Evolutionary conservation across 352 stramenopile genomes (phyloP), one percentile per base, ranked within the genome.

Genomic region (Pythium grandisporangium): DNA sequence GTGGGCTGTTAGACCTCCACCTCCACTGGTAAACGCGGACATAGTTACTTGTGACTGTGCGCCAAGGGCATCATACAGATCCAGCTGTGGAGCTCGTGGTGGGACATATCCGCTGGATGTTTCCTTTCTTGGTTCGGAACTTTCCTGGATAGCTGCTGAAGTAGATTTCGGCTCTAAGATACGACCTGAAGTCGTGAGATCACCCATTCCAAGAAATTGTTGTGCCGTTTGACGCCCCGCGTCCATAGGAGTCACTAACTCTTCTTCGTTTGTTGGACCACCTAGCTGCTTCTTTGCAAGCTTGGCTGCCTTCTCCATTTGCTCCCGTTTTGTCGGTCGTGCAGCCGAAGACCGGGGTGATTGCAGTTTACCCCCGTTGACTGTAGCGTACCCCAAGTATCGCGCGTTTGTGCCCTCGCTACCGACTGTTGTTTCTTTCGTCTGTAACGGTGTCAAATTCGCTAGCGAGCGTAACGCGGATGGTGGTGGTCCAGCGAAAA

Each of bases 41-140:
- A n/a, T n/a, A n/a, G n/a, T n/a, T n/a, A 48, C 30, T 20, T 51
- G 42, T 1, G 49, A 57, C 4, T 30, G 20, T 10, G 49, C 49
- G 13, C 49, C 49, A 4, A 42, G 51, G 1, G 32, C 49, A 17
- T 51, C 27, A 25, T 57, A 57, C 13, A 57, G 19, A 26, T 57
- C 42, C 0, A 51, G 6, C 24, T 57, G 49, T 13, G 27, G 41
- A n/a, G 51, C 35, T 1, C 49, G 42, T 12, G 49, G 49, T 14
- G 49, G 42, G 23, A 57, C 23, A 16, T 51, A 51, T 19, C 23
- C 21, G 8, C 22, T 37, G 8, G 30, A 38, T n/a, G 43, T 51
- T 4, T 30, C 37, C 25, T 43, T 41, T 20, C 22, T 30, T 29
- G 21, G 39, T 19, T 47, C 33, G 10, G 38, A 27, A 12, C 29